Conservation (phyloP, 768 basidiomycete genomes). For the Gymnopilus junonius region DNA sequence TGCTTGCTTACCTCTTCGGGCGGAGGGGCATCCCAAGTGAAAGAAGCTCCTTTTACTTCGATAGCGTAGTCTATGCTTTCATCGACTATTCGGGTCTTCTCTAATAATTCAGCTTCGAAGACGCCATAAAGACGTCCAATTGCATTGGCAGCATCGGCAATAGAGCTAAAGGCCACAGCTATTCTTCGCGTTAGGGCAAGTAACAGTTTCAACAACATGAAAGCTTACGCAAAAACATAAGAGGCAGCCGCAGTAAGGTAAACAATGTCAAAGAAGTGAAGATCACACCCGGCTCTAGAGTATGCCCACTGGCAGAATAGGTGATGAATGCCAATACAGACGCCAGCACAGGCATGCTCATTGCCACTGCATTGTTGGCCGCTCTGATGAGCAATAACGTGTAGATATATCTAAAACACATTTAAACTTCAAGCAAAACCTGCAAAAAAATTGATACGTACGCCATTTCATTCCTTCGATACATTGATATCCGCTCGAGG, state of each 20-base stretch:
- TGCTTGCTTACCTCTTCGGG: conserved; percentile 43
- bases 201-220: conserved; percentile 7
- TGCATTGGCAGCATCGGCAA: conserved; percentile 85
- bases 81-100: conserved; percentile 61
- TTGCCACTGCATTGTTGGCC: conserved; percentile 67
- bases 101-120: conserved; percentile 81
- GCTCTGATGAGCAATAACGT: conserved; percentile 68
- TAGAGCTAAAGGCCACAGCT: conserved; percentile 76
- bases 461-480: conserved; percentile 73
- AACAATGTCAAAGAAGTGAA: conserved; percentile 89
- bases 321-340: conserved; percentile 79
- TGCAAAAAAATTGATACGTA: conserved; percentile 33
- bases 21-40: conserved; percentile 86
- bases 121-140: conserved; percentile 75
- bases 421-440: background rate
- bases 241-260: conserved; percentile 78
- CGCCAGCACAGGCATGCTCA: conserved; percentile 78
- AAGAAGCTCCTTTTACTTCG: conserved; percentile 68
- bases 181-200: conserved; percentile 5
- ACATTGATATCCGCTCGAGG: conserved; percentile 69
- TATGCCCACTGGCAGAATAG: conserved; percentile 75
- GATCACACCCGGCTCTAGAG: conserved; percentile 68
- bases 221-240: conserved; percentile 71
- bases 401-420: conserved; percentile 57
- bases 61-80: conserved; percentile 63